These are phyloP conservation scores for Mycena galericulata DNA, from an alignment of 768 basidiomycete genomes.

Conservation along the genomic window DNA sequence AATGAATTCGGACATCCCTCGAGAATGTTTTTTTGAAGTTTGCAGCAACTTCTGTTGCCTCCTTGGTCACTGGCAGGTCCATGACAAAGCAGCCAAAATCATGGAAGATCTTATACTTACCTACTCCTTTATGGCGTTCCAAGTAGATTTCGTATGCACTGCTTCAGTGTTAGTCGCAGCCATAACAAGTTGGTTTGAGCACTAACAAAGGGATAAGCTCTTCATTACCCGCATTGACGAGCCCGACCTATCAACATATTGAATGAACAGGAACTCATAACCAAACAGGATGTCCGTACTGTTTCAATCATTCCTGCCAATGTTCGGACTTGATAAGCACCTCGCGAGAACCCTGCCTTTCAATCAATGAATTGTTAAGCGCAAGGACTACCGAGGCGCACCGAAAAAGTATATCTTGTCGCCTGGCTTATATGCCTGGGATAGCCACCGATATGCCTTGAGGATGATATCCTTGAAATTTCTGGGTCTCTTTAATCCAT, in stretches of 20 bases:
- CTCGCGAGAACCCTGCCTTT: not conserved
- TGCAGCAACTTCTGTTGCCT: not conserved
- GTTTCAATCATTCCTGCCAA: slow-evolving; percentile 10
- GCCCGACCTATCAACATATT: not conserved
- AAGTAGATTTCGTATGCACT: slow-evolving; percentile 15
- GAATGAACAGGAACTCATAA: not conserved
- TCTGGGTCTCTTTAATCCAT: not conserved
- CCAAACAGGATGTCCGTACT: not conserved
- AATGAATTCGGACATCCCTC: not conserved
- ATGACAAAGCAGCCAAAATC: not conserved
- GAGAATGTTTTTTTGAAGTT: slow-evolving; percentile 15
- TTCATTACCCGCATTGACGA: slow-evolving; percentile 3
- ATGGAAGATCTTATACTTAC: not conserved
- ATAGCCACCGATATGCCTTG: slow-evolving; percentile 12
- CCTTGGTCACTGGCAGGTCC: not conserved
- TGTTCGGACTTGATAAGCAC: slow-evolving; percentile 9
- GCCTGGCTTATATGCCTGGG: not conserved
- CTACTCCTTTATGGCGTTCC: slow-evolving; percentile 1
- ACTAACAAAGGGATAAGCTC: slow-evolving; percentile 7
- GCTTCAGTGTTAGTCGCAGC: not conserved
- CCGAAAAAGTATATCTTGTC: slow-evolving; percentile 13
- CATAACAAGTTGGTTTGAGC: not conserved
- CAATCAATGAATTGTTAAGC: not conserved
- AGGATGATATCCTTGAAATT: slow-evolving; percentile 4
- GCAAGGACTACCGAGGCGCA: not conserved